Base-by-base conservation (phyloP, 2,329 filamentous ascomycete genomes). In the Septoria petroselini region DNA sequence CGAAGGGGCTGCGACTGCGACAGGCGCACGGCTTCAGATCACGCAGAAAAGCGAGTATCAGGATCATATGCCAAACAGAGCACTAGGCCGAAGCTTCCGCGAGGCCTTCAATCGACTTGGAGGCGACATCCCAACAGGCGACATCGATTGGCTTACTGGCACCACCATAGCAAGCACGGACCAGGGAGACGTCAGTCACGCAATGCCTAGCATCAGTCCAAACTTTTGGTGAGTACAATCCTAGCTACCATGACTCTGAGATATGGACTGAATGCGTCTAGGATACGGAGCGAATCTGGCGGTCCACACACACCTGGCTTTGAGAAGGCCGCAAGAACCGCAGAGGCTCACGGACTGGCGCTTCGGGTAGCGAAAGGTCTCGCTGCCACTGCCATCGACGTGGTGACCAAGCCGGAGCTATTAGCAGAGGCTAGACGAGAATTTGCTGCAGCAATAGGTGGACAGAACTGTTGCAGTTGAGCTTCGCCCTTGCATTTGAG, bases 181-280 rank as follows among this genome's bases (percentile, higher is more conserved):
- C 59, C 78, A 82, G 65, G 81, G 80, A 0, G 73, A 83, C 53
- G 65, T 83, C 46, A 80, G 76, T 55, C 76, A 82, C 58, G 76
- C 71, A 1, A 73, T 82, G 69, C 81, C 80, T 31, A 78, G 75
- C 45, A 62, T 83, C 30, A 77, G 71, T 48, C 54, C 57, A 18
- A 50, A 38, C 33, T 37, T 45, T 17, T 45, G 42, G n/a, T n/a
- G n/a, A n/a, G n/a, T n/a, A n/a, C n/a, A n/a, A n/a, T n/a, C n/a
- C n/a, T n/a, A n/a, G n/a, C n/a, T n/a, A n/a, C n/a, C n/a, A n/a
- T n/a, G n/a, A n/a, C n/a, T n/a, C n/a, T n/a, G n/a, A n/a, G n/a
- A n/a, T n/a, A n/a, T n/a, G n/a, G n/a, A n/a, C n/a, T n/a, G n/a
- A n/a, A n/a, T n/a, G n/a, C n/a, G 23, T 9, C 5, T 27, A 27